Percentiles rank a stretch among this genome's conserved stretches.
phyloP scores from a whole-genome alignment of 2,329 filamentous ascomycete species.

The Fusarium nelsonii region DNA sequence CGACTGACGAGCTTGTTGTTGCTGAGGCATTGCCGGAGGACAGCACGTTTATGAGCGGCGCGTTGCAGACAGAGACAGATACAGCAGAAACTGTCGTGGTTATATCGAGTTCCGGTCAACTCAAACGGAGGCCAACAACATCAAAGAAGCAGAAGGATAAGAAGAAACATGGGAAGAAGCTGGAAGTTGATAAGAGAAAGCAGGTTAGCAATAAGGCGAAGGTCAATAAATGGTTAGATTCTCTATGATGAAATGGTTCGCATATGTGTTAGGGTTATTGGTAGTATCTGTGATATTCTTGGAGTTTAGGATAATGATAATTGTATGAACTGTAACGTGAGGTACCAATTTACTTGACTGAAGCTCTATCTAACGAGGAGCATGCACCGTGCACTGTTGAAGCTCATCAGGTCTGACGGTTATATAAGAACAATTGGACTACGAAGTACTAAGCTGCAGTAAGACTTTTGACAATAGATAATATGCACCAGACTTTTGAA shows the following conservation, averaged over 20 bases:
- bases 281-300: not conserved
- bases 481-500: too few species aligned
- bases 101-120: conserved; percentile 4
- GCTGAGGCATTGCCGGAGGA: not conserved
- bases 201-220: conserved; percentile 39
- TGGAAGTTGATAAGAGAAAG: conserved; percentile 39
- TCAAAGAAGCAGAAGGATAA: conserved; percentile 40
- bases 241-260: conserved; percentile 1
- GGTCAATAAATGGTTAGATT: conserved; percentile 41
- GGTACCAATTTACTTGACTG: not conserved
- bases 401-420: too few species aligned
- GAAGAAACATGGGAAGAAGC: conserved; percentile 37
- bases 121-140: conserved; percentile 13
- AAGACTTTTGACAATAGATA: too few species aligned
- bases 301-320: conserved; percentile 2
- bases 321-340: not conserved
- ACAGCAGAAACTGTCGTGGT: conserved; percentile 13
- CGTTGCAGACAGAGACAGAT: conserved; percentile 11
- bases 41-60: conserved; percentile 33
- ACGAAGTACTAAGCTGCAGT: too few species aligned
- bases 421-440: not conserved
- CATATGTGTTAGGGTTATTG: not conserved
- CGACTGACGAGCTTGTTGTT: conserved; percentile 13
- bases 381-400: not conserved
- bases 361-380: not conserved